A percentile compares a stretch with the other conserved stretches of the same genome.
Evolutionary conservation across 2,329 filamentous ascomycete genomes (phyloP).

Genomic region (Ilyonectria destructans): DNA sequence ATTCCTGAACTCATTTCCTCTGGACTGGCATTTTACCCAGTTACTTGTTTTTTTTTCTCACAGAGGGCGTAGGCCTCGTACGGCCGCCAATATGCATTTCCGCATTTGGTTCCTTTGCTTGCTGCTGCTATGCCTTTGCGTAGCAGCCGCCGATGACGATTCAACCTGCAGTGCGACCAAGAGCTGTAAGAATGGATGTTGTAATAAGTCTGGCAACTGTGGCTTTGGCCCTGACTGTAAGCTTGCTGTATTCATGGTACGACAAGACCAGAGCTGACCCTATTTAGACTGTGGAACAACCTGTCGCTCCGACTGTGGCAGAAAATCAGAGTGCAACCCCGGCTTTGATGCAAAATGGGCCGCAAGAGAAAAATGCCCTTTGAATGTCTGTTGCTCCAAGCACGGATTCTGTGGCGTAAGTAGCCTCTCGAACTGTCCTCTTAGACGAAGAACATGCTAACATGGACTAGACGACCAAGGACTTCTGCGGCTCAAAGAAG

Average conservation of each 20-base stretch:
- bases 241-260: not conserved
- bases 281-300: conserved; percentile 8
- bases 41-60: conserved; percentile 1
- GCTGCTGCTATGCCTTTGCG: conserved; percentile 17
- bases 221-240: conserved; percentile 32
- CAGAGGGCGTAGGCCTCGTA: not conserved
- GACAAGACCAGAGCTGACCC: not conserved
- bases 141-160: conserved; percentile 16
- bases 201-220: conserved; percentile 28
- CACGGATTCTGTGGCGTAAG: conserved; percentile 34
- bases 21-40: not conserved
- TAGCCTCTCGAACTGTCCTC: not conserved
- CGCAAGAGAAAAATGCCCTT: conserved; percentile 15
- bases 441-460: conserved; percentile 1
- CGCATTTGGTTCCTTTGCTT: conserved; percentile 8
- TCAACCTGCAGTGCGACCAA: conserved; percentile 30
- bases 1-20: conserved; percentile 3
- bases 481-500: conserved; percentile 24
- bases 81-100: conserved; percentile 8
- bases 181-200: conserved; percentile 23
- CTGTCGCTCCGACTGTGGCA: conserved; percentile 22
- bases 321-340: conserved; percentile 30
- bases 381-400: conserved; percentile 34
- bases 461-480: conserved; percentile 20
- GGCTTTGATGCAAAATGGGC: conserved; percentile 18